A percentile compares a stretch with the other conserved stretches of the same genome.
Conservation (phyloP, 805 yeast species). For the Cyberlindnera americana region DNA sequence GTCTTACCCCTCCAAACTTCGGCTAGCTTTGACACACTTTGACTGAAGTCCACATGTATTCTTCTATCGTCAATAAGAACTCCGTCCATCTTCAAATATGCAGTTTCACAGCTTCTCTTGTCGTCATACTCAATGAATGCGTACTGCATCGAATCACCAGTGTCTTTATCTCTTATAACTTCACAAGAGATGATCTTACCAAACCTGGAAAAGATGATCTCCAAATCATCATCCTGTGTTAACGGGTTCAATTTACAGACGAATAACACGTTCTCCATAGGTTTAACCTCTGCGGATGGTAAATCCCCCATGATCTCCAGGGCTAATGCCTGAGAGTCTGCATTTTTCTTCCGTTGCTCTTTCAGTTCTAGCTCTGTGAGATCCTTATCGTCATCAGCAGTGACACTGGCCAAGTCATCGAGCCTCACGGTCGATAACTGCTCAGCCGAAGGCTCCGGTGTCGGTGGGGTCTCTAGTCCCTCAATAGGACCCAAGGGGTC, state of each 20-base stretch:
- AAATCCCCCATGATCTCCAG: conserved; percentile 63
- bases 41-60: conserved; percentile 67
- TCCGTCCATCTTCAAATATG: conserved; percentile 58
- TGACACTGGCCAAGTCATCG: conserved; percentile 21
- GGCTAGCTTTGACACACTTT: conserved; percentile 39
- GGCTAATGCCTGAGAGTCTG: conserved; percentile 54
- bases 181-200: conserved; percentile 53
- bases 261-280: conserved; percentile 59
- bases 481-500: conserved; percentile 48
- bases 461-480: conserved; percentile 21
- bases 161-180: conserved; percentile 43
- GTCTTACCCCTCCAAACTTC: conserved; percentile 24
- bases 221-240: conserved; percentile 54
- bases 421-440: conserved; percentile 33
- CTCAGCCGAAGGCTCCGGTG: conserved; percentile 36
- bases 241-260: conserved; percentile 62
- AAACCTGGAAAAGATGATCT: conserved; percentile 56
- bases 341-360: conserved; percentile 31
- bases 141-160: conserved; percentile 52
- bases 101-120: conserved; percentile 51
- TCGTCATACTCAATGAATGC: conserved; percentile 59
- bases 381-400: conserved; percentile 21
- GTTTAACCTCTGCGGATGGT: conserved; percentile 53
- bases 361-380: conserved; percentile 28
- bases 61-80: conserved; percentile 62